A percentile compares a stretch with the other conserved stretches of the same genome.
Evolutionary conservation across 108 stramenopile species (phyloP).

Genomic region (Cyclotella atomus): DNA sequence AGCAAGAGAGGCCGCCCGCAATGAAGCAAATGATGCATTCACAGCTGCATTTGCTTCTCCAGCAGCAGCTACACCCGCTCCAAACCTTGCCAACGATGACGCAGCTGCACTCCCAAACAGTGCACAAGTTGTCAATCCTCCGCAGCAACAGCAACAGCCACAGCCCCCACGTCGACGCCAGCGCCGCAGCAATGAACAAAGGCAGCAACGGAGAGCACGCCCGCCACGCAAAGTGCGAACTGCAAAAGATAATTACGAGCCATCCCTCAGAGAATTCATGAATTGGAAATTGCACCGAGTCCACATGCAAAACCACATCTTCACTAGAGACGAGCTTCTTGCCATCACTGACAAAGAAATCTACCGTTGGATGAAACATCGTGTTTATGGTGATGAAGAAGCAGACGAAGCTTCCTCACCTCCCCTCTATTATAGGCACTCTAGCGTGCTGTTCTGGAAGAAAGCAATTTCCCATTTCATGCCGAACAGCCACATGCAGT

Average conservation of each 20-base stretch:
- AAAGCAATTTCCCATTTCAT: neutral
- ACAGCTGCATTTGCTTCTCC: too few species aligned
- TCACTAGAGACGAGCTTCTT: neutral
- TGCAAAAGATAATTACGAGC: neutral
- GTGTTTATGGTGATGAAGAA: conserved; percentile 1
- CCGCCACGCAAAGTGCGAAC: neutral
- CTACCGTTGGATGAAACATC: neutral
- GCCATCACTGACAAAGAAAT: neutral
- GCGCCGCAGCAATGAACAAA: too few species aligned
- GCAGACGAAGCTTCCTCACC: neutral
- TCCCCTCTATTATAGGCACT: neutral
- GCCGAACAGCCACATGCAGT: neutral
- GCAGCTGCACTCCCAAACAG: too few species aligned
- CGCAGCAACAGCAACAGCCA: too few species aligned
- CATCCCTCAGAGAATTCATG: neutral
- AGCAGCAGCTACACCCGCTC: too few species aligned
- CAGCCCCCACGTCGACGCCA: too few species aligned
- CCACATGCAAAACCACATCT: neutral
- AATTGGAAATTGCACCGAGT: conserved; percentile 2
- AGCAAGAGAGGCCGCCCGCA: too few species aligned
- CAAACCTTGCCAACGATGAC: too few species aligned
- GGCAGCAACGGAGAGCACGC: neutral
- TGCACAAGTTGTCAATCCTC: too few species aligned
- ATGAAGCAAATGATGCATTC: too few species aligned
- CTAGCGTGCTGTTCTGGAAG: neutral